Evolutionary conservation across 2,329 filamentous ascomycete species (phyloP).

Genomic region (Fusarium robinianum): DNA sequence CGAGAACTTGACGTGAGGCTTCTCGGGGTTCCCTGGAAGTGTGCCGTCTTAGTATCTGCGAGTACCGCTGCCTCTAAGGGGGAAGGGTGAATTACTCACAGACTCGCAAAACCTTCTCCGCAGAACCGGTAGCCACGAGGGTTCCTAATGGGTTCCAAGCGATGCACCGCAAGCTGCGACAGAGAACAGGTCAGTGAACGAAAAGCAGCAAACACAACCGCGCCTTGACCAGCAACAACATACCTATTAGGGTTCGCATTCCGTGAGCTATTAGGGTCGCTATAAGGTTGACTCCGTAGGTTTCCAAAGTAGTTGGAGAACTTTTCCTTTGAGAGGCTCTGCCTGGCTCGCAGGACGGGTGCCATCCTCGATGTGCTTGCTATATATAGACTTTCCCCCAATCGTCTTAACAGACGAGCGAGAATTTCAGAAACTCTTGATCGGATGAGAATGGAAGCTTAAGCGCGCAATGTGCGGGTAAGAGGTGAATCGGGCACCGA

Average conservation of each 20-base stretch:
- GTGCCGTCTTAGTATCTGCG: slow-evolving; percentile 4
- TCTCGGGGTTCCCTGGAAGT: slow-evolving; percentile 72
- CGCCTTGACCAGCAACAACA: slow-evolving; percentile 41
- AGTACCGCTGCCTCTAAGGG: no score
- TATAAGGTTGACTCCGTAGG: slow-evolving; percentile 73
- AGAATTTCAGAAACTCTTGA: not conserved
- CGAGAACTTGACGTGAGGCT: slow-evolving; percentile 71
- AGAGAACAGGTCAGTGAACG: no score
- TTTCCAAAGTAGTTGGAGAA: slow-evolving; percentile 69
- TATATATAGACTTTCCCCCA: no score
- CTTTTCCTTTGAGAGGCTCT: slow-evolving; percentile 68
- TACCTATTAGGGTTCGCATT: slow-evolving; percentile 62
- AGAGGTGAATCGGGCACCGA: no score
- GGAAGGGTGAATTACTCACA: no score
- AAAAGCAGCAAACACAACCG: no score
- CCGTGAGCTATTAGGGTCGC: slow-evolving; percentile 61
- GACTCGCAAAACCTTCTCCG: slow-evolving; percentile 71
- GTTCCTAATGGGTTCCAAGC: slow-evolving; percentile 88
- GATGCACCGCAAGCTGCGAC: slow-evolving; percentile 71
- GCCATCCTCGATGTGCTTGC: slow-evolving; percentile 42
- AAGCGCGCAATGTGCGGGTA: not conserved
- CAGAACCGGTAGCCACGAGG: slow-evolving; percentile 79
- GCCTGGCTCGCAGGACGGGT: slow-evolving; percentile 51
- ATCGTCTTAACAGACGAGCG: no score
- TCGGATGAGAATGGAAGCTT: not conserved